These are phyloP conservation scores for Mortierella sp. DNA, from an alignment of 371 early-diverging fungal genomes.

Conservation along the genomic window DNA sequence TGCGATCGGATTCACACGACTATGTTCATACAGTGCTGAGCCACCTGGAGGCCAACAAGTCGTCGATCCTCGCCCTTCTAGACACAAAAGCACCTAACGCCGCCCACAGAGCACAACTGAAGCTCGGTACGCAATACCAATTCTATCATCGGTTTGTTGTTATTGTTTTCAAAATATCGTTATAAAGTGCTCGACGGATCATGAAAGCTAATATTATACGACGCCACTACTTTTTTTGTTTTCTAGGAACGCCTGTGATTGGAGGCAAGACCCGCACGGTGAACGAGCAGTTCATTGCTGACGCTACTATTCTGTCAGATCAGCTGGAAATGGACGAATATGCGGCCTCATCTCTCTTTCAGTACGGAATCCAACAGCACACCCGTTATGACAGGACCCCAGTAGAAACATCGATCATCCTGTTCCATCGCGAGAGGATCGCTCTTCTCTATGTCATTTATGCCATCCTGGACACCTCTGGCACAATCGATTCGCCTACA, in stretches of 20 bases:
- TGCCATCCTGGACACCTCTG: conserved; percentile 71
- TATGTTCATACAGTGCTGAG: conserved; percentile 39
- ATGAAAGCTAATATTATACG: background rate
- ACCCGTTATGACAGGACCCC: conserved; percentile 69
- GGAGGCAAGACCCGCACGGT: conserved; percentile 60
- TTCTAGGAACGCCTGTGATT: conserved; percentile 48
- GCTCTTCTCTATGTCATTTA: conserved; percentile 74
- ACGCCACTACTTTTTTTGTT: background rate
- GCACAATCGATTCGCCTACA: conserved; percentile 62
- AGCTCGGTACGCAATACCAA: conserved; percentile 40
- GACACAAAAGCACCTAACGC: conserved; percentile 39
- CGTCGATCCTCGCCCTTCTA: conserved; percentile 32
- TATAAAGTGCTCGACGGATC: too few species aligned
- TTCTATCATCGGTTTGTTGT: background rate
- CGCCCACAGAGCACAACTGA: conserved; percentile 52
- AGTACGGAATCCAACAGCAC: conserved; percentile 69
- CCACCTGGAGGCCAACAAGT: conserved; percentile 36
- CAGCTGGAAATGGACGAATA: conserved; percentile 86
- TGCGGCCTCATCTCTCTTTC: conserved; percentile 80
- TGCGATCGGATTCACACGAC: conserved; percentile 48
- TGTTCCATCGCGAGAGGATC: conserved; percentile 81
- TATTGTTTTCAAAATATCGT: background rate
- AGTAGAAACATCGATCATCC: conserved; percentile 77
- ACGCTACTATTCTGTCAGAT: conserved; percentile 80
- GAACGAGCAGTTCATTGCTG: conserved; percentile 79